Evolutionary conservation across 345 rosid species (phyloP), one percentile per base, ranked within the genome.

Genomic region (Hypericum androsaemum): DNA sequence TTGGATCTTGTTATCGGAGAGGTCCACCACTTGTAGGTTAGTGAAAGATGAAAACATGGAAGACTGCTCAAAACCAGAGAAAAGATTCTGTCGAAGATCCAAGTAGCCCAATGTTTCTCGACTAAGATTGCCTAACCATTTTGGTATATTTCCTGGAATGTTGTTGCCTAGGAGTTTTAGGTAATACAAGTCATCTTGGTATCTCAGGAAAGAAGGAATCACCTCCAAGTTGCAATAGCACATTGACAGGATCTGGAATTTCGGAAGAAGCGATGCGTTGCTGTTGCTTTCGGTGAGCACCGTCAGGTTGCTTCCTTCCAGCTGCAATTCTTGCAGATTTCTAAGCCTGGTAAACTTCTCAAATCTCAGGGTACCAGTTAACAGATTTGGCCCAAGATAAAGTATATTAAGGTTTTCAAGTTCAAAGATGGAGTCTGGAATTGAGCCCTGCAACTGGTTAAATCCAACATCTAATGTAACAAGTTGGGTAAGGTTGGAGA

Each of bases 381-480:
- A 41, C 5, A 47, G 8, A 43, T 69, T 76, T 0, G 5, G 5
- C 6, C 5, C 0, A 5, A 74, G 48, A 7, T 11, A 2, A 47
- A 58, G 55, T 1, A 0, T 0, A 7, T 11, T 2, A 17, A 70
- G 54, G 40, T 45, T 48, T 3, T 7, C 12, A 6, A 48, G 68
- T 7, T 54, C 6, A 32, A 10, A 62, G 8, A 63, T 12, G 0
- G 60, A 47, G 16, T 9, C 8, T 14, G 68, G 65, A 9, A 74
- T 47, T 38, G 44, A 5, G 15, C 79, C 76, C 5, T 46, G 39
- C 2, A 71, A 43, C 5, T 52, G 13, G 7, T 70, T 74, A 0
- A 0, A 0, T 0, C 41, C 22, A n/a, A 74, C 56, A 39, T 7
- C 0, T 6, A 74, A 0, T 0, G 0, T 0, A 1, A 1, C 0